These are phyloP conservation scores for Chondrus crispus DNA, from an alignment of 23 red algal genomes.

Conservation along the genomic window DNA sequence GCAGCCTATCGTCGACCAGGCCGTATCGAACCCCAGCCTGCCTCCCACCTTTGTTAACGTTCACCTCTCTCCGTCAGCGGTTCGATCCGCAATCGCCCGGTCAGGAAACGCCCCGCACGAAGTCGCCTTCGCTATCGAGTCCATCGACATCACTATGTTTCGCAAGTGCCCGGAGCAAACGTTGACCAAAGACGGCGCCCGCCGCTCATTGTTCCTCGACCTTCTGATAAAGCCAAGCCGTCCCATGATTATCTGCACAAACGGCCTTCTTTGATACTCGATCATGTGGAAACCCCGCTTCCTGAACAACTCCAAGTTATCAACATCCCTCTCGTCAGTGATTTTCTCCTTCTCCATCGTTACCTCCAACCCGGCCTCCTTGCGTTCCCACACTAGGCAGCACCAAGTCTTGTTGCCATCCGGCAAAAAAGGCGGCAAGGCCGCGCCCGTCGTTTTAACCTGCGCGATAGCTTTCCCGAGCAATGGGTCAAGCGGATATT, in stretches of 20 bases:
- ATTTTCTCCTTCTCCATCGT: background rate
- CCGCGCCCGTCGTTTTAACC: background rate
- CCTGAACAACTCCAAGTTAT: background rate
- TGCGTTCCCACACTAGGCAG: background rate
- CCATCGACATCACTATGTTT: no score
- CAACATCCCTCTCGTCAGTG: background rate
- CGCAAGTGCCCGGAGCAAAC: no score
- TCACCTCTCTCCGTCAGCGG: no score
- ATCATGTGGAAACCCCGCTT: background rate
- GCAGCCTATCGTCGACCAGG: no score
- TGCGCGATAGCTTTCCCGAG: background rate
- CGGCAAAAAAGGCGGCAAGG: background rate
- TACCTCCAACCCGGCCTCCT: background rate
- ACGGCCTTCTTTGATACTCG: background rate
- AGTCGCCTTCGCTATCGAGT: no score
- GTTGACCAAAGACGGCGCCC: no score
- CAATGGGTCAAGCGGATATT: no score
- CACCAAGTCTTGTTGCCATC: background rate
- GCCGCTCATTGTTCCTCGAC: no score
- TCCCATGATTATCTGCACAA: background rate
- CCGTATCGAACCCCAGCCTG: no score
- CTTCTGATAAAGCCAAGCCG: constrained; percentile 15
- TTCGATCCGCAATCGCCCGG: no score
- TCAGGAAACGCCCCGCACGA: no score
- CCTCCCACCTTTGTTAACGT: no score